Evolutionary conservation across 345 rosid genomes (phyloP), one percentile per base, ranked within the genome.

Genomic region (Euphorbia tirucalli): DNA sequence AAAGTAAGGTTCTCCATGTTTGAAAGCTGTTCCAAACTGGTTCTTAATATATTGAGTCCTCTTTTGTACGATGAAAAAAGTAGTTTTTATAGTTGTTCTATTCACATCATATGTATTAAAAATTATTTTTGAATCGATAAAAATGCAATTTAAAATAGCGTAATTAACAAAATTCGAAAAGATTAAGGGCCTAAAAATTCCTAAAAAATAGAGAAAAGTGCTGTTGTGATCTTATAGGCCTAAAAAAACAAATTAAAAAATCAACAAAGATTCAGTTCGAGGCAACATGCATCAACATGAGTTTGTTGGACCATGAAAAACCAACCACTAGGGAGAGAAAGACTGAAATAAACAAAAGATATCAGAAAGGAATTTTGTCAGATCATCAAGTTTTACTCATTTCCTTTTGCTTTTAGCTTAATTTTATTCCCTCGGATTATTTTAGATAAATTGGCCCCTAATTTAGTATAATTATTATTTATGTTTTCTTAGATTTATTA

Each of bases 221-320:
- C 69, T 18, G 41, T 30, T 14, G 76, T 18, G 78, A 75, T 80
- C 69, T 70, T 70, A 66, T 64, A 70, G 72, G 80, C 80, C 60
- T 35, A 19, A 3, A 50, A 3, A 5, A 30, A 14, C 3, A 5
- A 19, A 52, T 7, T 7, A 30, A 54, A 46, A 78, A 43, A 74
- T 66, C 74, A 74, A 65, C 55, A 68, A 44, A 65, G 87, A 84
- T 79, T 84, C 82, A 81, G 31, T 77, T 74, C 52, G 37, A 60
- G 77, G 74, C 68, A 71, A 61, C 80, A 76, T 79, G 85, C 81
- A 46, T 61, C 80, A 75, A 80, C 87, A 74, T 79, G 85, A 74
- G 46, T 58, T 71, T 81, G 85, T 75, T 81, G 85, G 83, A 61
- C 62, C 57, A 60, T 63, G 54, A 69, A 54, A 43, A 39, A n/a